Conservation (phyloP, 768 basidiomycete species). For the Boletus reticulatus region DNA sequence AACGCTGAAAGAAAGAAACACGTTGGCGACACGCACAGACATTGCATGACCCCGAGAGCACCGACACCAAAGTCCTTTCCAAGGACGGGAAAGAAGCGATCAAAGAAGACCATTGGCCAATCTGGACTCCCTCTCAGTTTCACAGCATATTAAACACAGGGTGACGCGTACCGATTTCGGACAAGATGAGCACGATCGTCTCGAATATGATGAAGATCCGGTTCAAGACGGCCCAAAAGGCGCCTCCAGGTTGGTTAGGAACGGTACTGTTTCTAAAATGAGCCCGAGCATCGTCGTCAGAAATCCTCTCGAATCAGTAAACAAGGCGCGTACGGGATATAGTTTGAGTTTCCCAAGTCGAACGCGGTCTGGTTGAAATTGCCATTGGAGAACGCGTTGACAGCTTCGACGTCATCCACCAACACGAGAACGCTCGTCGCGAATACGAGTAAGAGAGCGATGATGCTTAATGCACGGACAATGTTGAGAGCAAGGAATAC, state of each 20-base stretch:
- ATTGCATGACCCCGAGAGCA: slow-evolving; percentile 84
- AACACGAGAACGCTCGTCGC: slow-evolving; percentile 70
- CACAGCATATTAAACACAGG: background rate
- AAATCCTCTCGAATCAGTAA: background rate
- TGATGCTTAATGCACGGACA: slow-evolving; percentile 71
- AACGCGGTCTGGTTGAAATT: slow-evolving; percentile 38
- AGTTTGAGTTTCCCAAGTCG: slow-evolving; percentile 62
- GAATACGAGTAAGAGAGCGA: slow-evolving; percentile 79
- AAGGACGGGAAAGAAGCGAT: slow-evolving; percentile 89
- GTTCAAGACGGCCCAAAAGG: slow-evolving; percentile 88
- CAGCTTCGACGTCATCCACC: slow-evolving; percentile 72
- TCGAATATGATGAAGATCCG: slow-evolving; percentile 85
- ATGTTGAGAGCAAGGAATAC: slow-evolving; percentile 76
- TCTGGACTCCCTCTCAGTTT: slow-evolving; percentile 27
- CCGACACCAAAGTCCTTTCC: slow-evolving; percentile 84
- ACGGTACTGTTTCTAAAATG: slow-evolving; percentile 66
- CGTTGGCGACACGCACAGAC: slow-evolving; percentile 52
- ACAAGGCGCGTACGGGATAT: slow-evolving; percentile 63
- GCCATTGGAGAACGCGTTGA: slow-evolving; percentile 57
- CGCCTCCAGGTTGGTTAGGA: slow-evolving; percentile 90
- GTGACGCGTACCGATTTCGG: slow-evolving; percentile 37
- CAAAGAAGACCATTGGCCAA: slow-evolving; percentile 78
- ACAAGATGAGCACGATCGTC: slow-evolving; percentile 63
- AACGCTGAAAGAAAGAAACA: background rate
- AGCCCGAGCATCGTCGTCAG: background rate